phyloP scores from a whole-genome alignment of 805 yeast genomes.

The Ogataea paradorogensis region DNA sequence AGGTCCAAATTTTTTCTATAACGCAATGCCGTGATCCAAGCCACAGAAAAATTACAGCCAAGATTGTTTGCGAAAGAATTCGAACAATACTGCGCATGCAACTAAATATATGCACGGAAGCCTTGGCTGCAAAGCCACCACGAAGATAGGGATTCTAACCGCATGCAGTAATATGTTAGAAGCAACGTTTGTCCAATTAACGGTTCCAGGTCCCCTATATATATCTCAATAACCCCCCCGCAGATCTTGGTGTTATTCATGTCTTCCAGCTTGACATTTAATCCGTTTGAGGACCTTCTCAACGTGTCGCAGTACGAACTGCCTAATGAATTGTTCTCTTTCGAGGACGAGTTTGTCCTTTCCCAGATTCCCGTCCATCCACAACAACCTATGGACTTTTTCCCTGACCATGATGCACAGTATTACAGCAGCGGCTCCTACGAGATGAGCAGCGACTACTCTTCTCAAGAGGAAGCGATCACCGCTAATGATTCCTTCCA shows the following conservation, averaged over 20 bases:
- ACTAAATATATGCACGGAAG: slow-evolving; percentile 11
- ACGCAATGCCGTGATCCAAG: too few relatives aligned
- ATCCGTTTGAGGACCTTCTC: slow-evolving; percentile 16
- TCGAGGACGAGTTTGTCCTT: slow-evolving; percentile 13
- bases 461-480: slow-evolving; percentile 17
- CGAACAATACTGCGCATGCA: slow-evolving; percentile 5
- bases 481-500: slow-evolving; percentile 7
- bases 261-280: slow-evolving; percentile 15
- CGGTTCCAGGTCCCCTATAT: not conserved
- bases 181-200: slow-evolving; percentile 2
- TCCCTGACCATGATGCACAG: slow-evolving; percentile 12
- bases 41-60: too few relatives aligned
- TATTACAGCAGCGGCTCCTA: slow-evolving; percentile 7
- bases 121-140: slow-evolving; percentile 1
- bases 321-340: slow-evolving; percentile 10
- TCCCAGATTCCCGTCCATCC: slow-evolving; percentile 4
- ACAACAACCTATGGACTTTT: not conserved
- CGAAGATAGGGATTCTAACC: slow-evolving; percentile 12
- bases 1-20: too few relatives aligned
- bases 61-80: slow-evolving; percentile 9
- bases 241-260: not conserved
- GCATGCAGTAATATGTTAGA: slow-evolving; percentile 4
- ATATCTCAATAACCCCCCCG: slow-evolving; percentile 1
- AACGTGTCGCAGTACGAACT: slow-evolving; percentile 8
- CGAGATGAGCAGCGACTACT: slow-evolving; percentile 15